These are phyloP conservation scores for Suillus cothurnatus DNA, from an alignment of 768 basidiomycete species.

Conservation along the genomic window DNA sequence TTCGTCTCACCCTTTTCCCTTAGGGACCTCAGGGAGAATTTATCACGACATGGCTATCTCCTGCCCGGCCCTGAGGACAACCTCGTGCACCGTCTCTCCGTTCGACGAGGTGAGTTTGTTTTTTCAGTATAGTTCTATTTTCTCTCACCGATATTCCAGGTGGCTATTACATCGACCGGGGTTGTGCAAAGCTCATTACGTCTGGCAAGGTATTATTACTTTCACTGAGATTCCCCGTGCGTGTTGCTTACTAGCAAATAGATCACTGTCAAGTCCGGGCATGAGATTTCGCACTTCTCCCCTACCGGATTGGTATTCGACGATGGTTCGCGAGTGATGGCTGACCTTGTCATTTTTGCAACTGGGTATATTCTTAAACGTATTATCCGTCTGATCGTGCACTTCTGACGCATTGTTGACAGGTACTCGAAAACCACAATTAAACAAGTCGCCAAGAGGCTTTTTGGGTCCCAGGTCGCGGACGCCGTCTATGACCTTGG, in stretches of 20 bases:
- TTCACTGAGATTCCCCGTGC: neutral
- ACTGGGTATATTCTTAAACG: conserved; percentile 2
- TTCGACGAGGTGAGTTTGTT: conserved; percentile 7
- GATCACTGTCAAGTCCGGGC: conserved; percentile 11
- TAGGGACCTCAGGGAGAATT: conserved; percentile 6
- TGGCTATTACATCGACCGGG: conserved; percentile 11
- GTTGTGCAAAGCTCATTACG: conserved; percentile 9
- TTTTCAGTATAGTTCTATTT: neutral
- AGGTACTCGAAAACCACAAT: conserved; percentile 10
- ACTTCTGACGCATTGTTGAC: neutral
- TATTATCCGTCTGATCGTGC: neutral
- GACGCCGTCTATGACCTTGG: conserved; percentile 13
- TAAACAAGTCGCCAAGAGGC: conserved; percentile 1
- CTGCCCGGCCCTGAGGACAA: conserved; percentile 2
- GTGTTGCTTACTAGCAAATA: neutral
- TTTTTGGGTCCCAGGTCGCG: conserved; percentile 6
- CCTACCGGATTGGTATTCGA: conserved; percentile 6
- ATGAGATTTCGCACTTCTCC: conserved; percentile 5
- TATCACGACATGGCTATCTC: conserved; percentile 8
- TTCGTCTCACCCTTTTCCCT: neutral
- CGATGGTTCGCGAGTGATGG: conserved; percentile 6
- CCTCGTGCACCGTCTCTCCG: conserved; percentile 9
- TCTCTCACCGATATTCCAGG: neutral
- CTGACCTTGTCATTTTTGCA: conserved; percentile 9
- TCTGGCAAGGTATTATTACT: conserved; percentile 7